Conservation (phyloP, 176 grass and related monocot genomes). For the Guadua angustifolia region DNA sequence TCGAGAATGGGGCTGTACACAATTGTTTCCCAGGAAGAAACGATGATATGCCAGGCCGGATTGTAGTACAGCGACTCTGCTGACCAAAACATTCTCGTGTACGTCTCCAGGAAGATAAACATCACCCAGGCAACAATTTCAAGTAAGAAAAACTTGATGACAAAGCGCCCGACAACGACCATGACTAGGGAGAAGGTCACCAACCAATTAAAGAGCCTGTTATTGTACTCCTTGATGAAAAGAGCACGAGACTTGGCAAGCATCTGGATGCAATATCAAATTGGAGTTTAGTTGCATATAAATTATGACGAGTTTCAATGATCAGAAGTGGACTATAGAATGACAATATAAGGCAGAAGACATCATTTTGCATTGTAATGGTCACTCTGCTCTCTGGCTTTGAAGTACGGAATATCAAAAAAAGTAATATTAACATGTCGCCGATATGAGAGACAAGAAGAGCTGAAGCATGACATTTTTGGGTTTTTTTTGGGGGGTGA, state of each 20-base stretch:
- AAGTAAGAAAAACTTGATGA: constrained; percentile 94
- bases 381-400: background rate
- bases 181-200: constrained; percentile 88
- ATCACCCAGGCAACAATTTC: constrained; percentile 92
- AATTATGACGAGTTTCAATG: background rate
- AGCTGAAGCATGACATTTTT: background rate
- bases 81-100: constrained; percentile 98
- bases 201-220: constrained; percentile 94
- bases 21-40: constrained; percentile 90
- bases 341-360: background rate
- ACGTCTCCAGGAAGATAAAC: constrained; percentile 97
- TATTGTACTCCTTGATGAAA: constrained; percentile 99
- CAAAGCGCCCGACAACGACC: constrained; percentile 85
- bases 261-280: constrained; percentile 65
- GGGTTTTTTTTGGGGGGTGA: background rate
- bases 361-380: background rate
- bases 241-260: constrained; percentile 76
- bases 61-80: constrained; percentile 88
- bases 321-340: background rate
- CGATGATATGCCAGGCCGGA: constrained; percentile 95
- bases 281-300: constrained; percentile 5
- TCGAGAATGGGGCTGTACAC: constrained; percentile 95
- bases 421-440: background rate
- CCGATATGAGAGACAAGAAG: background rate
- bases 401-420: background rate